Conservation (phyloP, 257 asterid genomes). For the Solanum clarkiae region DNA sequence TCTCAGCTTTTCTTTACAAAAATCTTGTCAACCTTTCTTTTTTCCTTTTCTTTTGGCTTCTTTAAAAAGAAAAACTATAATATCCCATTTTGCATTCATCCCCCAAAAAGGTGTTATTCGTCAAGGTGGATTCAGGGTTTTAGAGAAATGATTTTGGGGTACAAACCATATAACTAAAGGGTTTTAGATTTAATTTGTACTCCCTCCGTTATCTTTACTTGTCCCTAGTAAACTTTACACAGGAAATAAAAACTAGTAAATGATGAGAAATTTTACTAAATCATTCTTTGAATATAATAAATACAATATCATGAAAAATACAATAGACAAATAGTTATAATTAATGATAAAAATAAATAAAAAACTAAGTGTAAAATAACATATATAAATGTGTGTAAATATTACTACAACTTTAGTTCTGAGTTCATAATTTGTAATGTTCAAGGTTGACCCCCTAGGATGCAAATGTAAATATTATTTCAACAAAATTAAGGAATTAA, state of each 20-base stretch:
- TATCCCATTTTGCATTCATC: neutral
- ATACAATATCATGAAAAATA: too few species aligned
- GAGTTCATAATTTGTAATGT: too few species aligned
- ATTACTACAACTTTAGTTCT: too few species aligned
- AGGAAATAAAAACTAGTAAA: too few species aligned
- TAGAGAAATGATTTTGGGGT: neutral
- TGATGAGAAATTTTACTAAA: too few species aligned
- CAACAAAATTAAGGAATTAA: neutral
- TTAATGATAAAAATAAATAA: too few species aligned
- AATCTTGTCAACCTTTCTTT: neutral
- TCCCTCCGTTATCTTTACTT: too few species aligned
- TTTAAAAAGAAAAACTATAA: too few species aligned
- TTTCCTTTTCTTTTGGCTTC: neutral
- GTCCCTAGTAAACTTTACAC: fast-evolving
- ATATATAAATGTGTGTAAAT: too few species aligned
- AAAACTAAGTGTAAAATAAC: neutral
- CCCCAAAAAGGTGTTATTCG: neutral
- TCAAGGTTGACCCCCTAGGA: neutral
- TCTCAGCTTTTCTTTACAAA: neutral
- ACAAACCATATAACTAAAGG: neutral
- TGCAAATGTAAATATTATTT: neutral
- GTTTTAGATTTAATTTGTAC: too few species aligned
- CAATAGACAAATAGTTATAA: too few species aligned
- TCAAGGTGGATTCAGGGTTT: neutral
- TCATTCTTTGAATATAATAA: too few species aligned